Evolutionary conservation across 2,329 filamentous ascomycete genomes (phyloP).

Genomic region (Alternaria sp.): DNA sequence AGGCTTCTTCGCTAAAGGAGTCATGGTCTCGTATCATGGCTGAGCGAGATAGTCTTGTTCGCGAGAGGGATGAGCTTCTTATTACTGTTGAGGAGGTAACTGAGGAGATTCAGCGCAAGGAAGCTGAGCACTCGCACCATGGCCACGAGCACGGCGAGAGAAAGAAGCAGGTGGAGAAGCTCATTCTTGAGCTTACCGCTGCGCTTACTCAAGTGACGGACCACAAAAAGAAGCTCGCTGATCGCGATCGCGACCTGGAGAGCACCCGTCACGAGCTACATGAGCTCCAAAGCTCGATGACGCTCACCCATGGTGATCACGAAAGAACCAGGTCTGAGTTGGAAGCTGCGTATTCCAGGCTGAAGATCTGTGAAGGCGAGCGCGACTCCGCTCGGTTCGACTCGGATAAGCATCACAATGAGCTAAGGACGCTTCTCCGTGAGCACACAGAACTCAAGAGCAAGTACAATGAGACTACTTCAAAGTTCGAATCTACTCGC

Average conservation of each 20-base stretch:
- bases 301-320: conserved; percentile 22
- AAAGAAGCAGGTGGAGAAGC: conserved; percentile 35
- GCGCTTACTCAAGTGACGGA: conserved; percentile 31
- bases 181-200: conserved; percentile 35
- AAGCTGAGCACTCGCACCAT: conserved; percentile 34
- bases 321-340: conserved; percentile 33
- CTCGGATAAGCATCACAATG: conserved; percentile 33
- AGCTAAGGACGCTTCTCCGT: conserved; percentile 31
- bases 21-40: conserved; percentile 37
- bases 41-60: conserved; percentile 37
- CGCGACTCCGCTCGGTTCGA: conserved; percentile 33
- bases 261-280: conserved; percentile 27
- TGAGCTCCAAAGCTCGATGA: conserved; percentile 24
- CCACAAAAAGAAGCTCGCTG: conserved; percentile 36
- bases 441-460: conserved; percentile 40
- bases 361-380: conserved; percentile 32
- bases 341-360: conserved; percentile 25
- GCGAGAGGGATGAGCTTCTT: conserved; percentile 33
- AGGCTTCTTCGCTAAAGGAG: conserved; percentile 38
- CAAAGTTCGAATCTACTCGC: conserved; percentile 33
- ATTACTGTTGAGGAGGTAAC: conserved; percentile 33
- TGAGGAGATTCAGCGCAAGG: conserved; percentile 36
- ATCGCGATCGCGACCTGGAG: conserved; percentile 33
- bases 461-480: conserved; percentile 28
- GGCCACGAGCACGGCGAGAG: conserved; percentile 33